phyloP scores from a whole-genome alignment of 2,329 filamentous ascomycete species.

The Thielaviopsis euricoi region DNA sequence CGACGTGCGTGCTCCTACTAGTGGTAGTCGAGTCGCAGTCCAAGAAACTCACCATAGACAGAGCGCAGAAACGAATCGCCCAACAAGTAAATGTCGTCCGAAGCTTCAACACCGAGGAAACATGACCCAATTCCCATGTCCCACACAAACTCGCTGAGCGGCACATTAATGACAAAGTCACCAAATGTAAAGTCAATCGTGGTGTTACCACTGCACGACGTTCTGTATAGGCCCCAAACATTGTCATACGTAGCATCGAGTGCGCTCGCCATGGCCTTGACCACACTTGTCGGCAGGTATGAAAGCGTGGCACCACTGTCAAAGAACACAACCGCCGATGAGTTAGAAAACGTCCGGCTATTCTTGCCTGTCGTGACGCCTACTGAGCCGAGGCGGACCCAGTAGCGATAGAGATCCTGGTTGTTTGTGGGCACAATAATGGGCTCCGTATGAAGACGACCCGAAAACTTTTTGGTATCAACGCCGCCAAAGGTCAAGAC shows the following conservation, averaged over 20 bases:
- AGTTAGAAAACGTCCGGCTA: conserved; percentile 14
- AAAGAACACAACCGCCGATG: conserved; percentile 33
- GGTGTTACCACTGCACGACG: conserved; percentile 27
- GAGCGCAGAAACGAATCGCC: conserved; percentile 29
- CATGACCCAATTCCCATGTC: conserved; percentile 19
- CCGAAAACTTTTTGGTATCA: conserved; percentile 28
- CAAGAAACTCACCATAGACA: conserved; percentile 20
- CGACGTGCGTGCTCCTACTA: no score
- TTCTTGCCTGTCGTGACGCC: conserved; percentile 18
- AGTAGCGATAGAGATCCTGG: conserved; percentile 21
- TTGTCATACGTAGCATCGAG: conserved; percentile 28
- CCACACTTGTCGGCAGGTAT: conserved; percentile 43
- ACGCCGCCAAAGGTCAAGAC: conserved; percentile 28
- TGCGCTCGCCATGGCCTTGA: conserved; percentile 26
- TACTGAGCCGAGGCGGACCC: conserved; percentile 25
- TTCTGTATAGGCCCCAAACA: conserved; percentile 27
- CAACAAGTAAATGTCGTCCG: conserved; percentile 21
- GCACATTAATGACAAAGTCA: conserved; percentile 26
- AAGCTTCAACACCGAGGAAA: conserved; percentile 30
- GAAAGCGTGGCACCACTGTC: conserved; percentile 54
- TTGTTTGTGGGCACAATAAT: conserved; percentile 17
- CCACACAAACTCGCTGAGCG: conserved; percentile 31
- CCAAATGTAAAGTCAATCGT: conserved; percentile 33
- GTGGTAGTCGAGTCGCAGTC: no score
- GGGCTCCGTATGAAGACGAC: conserved; percentile 18